A percentile compares a stretch with the other conserved stretches of the same genome.
These are phyloP conservation scores for Mariannaea elegans DNA, from an alignment of 2,329 filamentous ascomycete genomes.

Conservation along the genomic window DNA sequence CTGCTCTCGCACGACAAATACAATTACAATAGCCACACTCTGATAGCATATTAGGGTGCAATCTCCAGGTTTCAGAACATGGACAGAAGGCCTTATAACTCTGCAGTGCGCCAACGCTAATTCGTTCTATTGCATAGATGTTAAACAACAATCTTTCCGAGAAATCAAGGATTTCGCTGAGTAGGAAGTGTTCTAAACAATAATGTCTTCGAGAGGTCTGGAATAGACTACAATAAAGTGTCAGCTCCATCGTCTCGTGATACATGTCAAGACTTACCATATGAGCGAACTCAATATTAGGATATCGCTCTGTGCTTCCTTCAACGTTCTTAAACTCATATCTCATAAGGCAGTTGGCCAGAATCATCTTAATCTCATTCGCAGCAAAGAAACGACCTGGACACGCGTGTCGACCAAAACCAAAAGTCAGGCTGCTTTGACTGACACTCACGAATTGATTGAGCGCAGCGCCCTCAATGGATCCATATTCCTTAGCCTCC, in stretches of 20 bases:
- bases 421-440: conserved; percentile 39
- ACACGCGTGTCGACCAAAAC: conserved; percentile 51
- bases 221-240: conserved; percentile 4
- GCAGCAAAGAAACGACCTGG: conserved; percentile 56
- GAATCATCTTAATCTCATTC: conserved; percentile 56
- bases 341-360: conserved; percentile 51
- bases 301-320: not conserved
- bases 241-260: not conserved
- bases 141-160: not conserved
- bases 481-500: conserved; percentile 20
- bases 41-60: no score
- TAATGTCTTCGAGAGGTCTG: not conserved
- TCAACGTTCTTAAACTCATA: conserved; percentile 43
- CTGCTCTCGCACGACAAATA: no score
- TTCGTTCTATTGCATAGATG: no score
- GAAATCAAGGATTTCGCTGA: not conserved
- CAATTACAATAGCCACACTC: no score
- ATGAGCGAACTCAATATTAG: conserved; percentile 13
- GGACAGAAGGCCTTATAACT: no score
- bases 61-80: no score
- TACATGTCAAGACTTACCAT: not conserved
- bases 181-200: conserved; percentile 1
- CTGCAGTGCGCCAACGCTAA: no score
- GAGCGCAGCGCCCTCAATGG: conserved; percentile 31
- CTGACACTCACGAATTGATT: conserved; percentile 54